Evolutionary conservation across 2,329 filamentous ascomycete genomes (phyloP).

Genomic region (Hymenoscyphus fraxineus): DNA sequence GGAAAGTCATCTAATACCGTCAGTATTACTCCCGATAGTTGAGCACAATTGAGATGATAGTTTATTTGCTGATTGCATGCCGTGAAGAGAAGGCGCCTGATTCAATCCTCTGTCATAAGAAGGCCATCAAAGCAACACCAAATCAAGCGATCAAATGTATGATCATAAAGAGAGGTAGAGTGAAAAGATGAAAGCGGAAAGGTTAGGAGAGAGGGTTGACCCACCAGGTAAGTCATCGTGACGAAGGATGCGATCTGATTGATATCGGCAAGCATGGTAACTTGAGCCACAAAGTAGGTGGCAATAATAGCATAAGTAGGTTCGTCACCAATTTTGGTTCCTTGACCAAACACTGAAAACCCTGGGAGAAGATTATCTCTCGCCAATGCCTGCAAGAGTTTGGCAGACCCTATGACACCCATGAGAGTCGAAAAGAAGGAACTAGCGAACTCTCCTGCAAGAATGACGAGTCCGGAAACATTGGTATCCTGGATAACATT

Average conservation of each 20-base stretch:
- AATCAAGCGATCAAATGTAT: background rate
- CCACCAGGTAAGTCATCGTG: conserved; percentile 79
- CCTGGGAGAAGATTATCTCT: conserved; percentile 76
- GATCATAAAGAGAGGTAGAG: background rate
- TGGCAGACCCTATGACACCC: conserved; percentile 81
- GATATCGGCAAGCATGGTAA: conserved; percentile 77
- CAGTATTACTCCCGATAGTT: background rate
- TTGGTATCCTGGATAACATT: conserved; percentile 83
- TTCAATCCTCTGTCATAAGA: background rate
- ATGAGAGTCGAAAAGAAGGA: conserved; percentile 83
- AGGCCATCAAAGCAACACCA: background rate
- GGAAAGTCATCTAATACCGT: conserved; percentile 69
- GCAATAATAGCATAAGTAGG: conserved; percentile 72
- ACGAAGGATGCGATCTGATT: conserved; percentile 88
- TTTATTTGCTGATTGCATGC: no score
- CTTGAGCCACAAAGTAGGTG: conserved; percentile 71
- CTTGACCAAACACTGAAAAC: conserved; percentile 68
- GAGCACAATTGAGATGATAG: background rate
- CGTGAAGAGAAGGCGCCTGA: background rate
- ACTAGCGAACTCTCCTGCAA: conserved; percentile 78
- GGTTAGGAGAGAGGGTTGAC: conserved; percentile 16
- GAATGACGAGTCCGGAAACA: conserved; percentile 66
- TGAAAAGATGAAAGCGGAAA: background rate
- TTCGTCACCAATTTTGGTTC: conserved; percentile 68
- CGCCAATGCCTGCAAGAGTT: conserved; percentile 78